Evolutionary conservation across 257 asterid genomes (phyloP).

Genomic region (Lycium ferocissimum): DNA sequence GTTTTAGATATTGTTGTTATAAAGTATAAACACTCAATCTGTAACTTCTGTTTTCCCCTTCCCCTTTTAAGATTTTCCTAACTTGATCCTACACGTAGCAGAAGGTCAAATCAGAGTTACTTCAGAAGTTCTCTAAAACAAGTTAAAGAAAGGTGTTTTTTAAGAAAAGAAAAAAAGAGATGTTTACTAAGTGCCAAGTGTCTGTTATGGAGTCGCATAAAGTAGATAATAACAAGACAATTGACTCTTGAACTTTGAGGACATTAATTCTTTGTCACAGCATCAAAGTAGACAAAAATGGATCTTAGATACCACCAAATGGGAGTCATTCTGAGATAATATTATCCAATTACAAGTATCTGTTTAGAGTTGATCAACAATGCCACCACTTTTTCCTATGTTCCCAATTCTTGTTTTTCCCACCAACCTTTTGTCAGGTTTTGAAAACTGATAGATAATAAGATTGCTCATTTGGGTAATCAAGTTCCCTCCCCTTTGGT

Average conservation of each 20-base stretch:
- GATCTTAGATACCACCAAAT: not conserved
- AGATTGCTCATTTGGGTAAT: not conserved
- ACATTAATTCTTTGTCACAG: not conserved
- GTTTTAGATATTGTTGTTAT: not conserved
- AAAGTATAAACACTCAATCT: not conserved
- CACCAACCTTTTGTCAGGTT: conserved; percentile 29
- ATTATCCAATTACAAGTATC: conserved; percentile 30
- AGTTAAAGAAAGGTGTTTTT: not conserved
- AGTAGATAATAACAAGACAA: conserved; percentile 12
- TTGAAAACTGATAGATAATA: not conserved
- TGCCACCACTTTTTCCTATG: not conserved
- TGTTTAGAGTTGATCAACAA: not conserved
- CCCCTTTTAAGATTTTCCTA: not conserved
- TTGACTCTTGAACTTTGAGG: conserved; percentile 7
- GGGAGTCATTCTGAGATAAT: not conserved
- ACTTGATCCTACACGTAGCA: not conserved
- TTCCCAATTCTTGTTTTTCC: not conserved
- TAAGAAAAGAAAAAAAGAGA: not conserved
- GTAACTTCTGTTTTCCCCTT: not conserved
- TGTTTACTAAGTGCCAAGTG: not conserved
- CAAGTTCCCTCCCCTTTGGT: conserved; percentile 29
- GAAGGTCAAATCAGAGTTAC: not conserved
- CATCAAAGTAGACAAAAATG: not conserved
- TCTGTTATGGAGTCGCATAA: not conserved
- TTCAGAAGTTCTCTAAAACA: not conserved